Base-by-base conservation (phyloP, 1,139 yeast genomes). In the Scheffersomyces lignicola region DNA sequence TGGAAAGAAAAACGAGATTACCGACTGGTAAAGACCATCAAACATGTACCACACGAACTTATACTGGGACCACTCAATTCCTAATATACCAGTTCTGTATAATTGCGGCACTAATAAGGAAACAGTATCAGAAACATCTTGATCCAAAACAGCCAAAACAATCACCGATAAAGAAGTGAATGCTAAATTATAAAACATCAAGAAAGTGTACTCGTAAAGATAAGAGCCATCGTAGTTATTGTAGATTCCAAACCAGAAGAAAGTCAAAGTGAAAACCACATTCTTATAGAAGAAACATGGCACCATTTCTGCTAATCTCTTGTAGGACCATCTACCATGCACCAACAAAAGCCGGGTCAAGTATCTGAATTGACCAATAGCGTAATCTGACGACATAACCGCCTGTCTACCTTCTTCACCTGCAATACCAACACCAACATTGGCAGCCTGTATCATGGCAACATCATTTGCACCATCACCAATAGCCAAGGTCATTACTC, bases 401-500 rank as follows among this genome's bases (percentile, higher is more conserved):
- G 83, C 83, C 52, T 78, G 83, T 47, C 83, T 59, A 44, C 84
- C 84, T 58, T 78, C 84, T 56, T 78, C 83, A 42, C 84, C 84
- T 4, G 83, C 84, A 47, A 78, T 78, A 47, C 84, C 84, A 31
- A 78, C 76, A 37, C 84, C 84, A 31, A 78, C 76, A 53, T 78
- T 73, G 3, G 84, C 81, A 7, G 82, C 75, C 54, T 78, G 84
- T 44, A 78, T 78, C 84, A 78, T 78, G 7, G 84, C 81, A 32
- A 78, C 84, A 55, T 78, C 84, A 51, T 78, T 78, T 15, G 84
- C 82, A 42, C 84, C 84, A 56, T 78, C 84, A 25, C 84, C 84
- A 48, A 78, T 75, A 1, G 83, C 83, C 40, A 78, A 64, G 1
- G 84, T 78, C 80, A 78, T 77, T n/a, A 70, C 83, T 23, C 65